Percentiles rank a stretch among this genome's conserved stretches.
Evolutionary conservation across 1,139 yeast species (phyloP).

Genomic region (Hansenula lynferdii): DNA sequence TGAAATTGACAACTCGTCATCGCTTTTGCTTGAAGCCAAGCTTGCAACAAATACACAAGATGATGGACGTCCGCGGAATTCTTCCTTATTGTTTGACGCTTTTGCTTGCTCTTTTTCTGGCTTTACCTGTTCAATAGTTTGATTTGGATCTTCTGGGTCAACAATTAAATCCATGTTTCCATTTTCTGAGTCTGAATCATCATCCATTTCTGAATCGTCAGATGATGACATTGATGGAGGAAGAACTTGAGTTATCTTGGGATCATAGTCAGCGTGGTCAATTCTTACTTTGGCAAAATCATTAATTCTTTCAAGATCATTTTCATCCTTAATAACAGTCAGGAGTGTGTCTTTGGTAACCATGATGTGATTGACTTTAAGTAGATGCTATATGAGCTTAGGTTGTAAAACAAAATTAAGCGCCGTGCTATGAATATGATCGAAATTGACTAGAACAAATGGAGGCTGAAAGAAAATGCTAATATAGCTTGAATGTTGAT

Average conservation of each 20-base stretch:
- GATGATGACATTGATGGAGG: slow-evolving; percentile 17
- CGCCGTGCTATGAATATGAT: not conserved
- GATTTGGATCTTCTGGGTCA: slow-evolving; percentile 16
- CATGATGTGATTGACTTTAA: not conserved
- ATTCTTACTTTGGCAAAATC: not conserved
- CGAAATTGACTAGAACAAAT: not conserved
- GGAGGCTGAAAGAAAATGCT: not conserved
- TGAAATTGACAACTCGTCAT: slow-evolving; percentile 64
- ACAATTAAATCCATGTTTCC: slow-evolving; percentile 19
- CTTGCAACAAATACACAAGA: slow-evolving; percentile 89
- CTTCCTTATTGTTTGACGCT: slow-evolving; percentile 7
- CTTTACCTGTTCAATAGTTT: slow-evolving; percentile 9
- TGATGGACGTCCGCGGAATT: slow-evolving; percentile 54
- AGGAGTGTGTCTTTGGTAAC: not conserved
- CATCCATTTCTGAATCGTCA: slow-evolving; percentile 17
- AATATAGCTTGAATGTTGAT: not conserved
- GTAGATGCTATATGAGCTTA: not conserved
- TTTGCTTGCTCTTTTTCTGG: slow-evolving; percentile 3
- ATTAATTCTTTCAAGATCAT: not conserved
- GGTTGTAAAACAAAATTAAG: not conserved
- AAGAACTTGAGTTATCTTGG: slow-evolving; percentile 9
- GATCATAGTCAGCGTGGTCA: slow-evolving; percentile 5
- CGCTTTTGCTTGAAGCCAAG: slow-evolving; percentile 56
- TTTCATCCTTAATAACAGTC: slow-evolving; percentile 1
- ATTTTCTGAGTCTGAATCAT: slow-evolving; percentile 22